Base-by-base conservation (phyloP, 2,329 filamentous ascomycete genomes). In the Diaporthe batatas region DNA sequence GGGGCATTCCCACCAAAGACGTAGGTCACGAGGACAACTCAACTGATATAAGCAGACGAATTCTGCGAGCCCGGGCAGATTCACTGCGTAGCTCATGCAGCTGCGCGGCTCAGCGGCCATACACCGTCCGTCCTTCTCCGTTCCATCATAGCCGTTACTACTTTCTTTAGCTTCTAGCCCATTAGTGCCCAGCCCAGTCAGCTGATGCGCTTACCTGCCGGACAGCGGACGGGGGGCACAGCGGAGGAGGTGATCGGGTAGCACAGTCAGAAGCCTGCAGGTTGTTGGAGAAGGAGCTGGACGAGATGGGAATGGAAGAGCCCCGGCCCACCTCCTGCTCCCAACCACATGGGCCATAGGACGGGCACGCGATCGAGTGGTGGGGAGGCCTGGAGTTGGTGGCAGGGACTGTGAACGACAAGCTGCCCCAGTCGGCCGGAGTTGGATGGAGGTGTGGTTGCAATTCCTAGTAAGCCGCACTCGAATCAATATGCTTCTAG, bases 11-110 rank as follows among this genome's bases (percentile, higher is more conserved):
- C 23, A 11, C 3, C 44, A 5, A 18, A 39, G 32, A 18, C 11
- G 29, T 58, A 42, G 23, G n/a, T 29, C 68, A 39, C 6, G 3
- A 42, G 59, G 68, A 70, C 32, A 59, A n/a, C 44, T 42, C 32
- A 32, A 34, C 44, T 62, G 42, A 59, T 62, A 70, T 53, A 62
- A 62, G 68, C 44, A 62, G 55, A 32, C n/a, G 23, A 42, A 7
- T 29, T 1, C n/a, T 42, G 29, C 29, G 53, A 23, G n/a, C 68
- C 53, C 59, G n/a, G 36, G 32, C 8, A 42, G n/a, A 39, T 11
- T 62, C 47, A 12, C 23, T 14, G n/a, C 10, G 6, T 16, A 5
- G 53, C 36, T 21, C 47, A 23, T 68, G 68, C 44, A 53, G 55
- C 32, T 29, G 57, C 25, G 68, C 34, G 68, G 54, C 55, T 53